Base-by-base conservation (phyloP, 345 rosid species). In the Pugionium dolabratum region DNA sequence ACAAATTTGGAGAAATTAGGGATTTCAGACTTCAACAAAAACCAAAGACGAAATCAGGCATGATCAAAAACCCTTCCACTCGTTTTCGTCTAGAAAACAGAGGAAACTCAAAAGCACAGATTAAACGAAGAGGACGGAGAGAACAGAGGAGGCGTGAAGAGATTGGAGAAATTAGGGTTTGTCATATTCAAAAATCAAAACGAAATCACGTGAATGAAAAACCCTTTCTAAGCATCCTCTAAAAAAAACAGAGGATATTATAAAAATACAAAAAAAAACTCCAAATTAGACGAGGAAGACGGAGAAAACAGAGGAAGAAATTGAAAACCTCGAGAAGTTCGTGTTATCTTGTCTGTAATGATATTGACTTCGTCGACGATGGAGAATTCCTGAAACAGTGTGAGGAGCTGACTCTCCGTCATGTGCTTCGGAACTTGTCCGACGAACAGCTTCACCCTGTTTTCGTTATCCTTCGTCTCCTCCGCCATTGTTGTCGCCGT, bases 391-490 rank as follows among this genome's bases (percentile, higher is more conserved):
- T 81, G 66, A 87, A 95, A 95, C 89, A 91, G 71, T 78, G 84
- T 66, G 54, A 89, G 86, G 64, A 95, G 94, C 53, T 95, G 88
- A 76, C 83, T 80, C 79, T 95, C 99, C 69, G 86, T 86, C 98
- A 95, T 87, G 75, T 86, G 83, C 83, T 87, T 95, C 32, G 99
- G 98, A 41, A 95, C 96, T 79, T 95, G 99, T 72, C 99, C 99
- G 37, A 95, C 94, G 80, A 95, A 95, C 69, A 95, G 82, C 90
- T 95, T 95, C 32, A 95, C 98, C 82, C 88, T 87, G 66, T 89
- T 97, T 70, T 91, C 97, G 59, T 73, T 77, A 78, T 83, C 85
- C 64, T 71, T 75, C 56, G 68, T 69, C 44, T 9, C 77, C 85
- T 82, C 95, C 89, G 86, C 90, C 92, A 81, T 85, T 81, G 82